These are phyloP conservation scores for Neurospora discreta DNA, from an alignment of 495 filamentous ascomycete species.

Conservation along the genomic window DNA sequence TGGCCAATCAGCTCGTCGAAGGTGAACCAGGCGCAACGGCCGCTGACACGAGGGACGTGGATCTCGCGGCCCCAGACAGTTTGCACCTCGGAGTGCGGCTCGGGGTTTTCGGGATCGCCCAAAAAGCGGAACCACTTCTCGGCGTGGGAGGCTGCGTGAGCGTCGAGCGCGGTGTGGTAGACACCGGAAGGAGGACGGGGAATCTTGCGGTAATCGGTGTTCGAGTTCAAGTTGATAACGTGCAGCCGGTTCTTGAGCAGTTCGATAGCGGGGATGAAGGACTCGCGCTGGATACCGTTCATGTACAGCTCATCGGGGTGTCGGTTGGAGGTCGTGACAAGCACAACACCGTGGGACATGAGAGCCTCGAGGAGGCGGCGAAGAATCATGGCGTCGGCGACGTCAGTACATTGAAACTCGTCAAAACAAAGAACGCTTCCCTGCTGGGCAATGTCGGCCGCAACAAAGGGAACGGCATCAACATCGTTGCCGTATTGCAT, in stretches of 20 bases:
- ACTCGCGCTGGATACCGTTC: slow-evolving; percentile 92
- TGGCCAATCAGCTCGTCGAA: slow-evolving; percentile 83
- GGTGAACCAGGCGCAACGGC: slow-evolving; percentile 76
- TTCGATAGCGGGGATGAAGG: slow-evolving; percentile 90
- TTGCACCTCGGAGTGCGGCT: slow-evolving; percentile 66
- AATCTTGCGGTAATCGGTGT: slow-evolving; percentile 95
- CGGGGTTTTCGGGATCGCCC: slow-evolving; percentile 67
- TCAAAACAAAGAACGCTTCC: slow-evolving; percentile 91
- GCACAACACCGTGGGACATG: slow-evolving; percentile 91
- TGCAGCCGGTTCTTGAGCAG: slow-evolving; percentile 71
- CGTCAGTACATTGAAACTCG: slow-evolving; percentile 98
- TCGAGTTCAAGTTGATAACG: slow-evolving; percentile 88
- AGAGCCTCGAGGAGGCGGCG: slow-evolving; percentile 76
- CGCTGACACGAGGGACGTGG: slow-evolving; percentile 74
- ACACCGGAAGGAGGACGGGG: slow-evolving; percentile 87
- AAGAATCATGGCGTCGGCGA: slow-evolving; percentile 97
- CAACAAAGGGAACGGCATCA: slow-evolving; percentile 85
- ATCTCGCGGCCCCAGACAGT: slow-evolving; percentile 92
- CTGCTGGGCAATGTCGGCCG: slow-evolving; percentile 78
- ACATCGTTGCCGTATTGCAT: slow-evolving; percentile 81
- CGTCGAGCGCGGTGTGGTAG: slow-evolving; percentile 73
- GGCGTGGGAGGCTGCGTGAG: slow-evolving; percentile 64
- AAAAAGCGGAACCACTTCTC: slow-evolving; percentile 93
- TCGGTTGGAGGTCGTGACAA: slow-evolving; percentile 94
- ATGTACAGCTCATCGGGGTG: slow-evolving; percentile 95